Base-by-base conservation (phyloP, 306 rosid species). In the Begonia fuchsioides region DNA sequence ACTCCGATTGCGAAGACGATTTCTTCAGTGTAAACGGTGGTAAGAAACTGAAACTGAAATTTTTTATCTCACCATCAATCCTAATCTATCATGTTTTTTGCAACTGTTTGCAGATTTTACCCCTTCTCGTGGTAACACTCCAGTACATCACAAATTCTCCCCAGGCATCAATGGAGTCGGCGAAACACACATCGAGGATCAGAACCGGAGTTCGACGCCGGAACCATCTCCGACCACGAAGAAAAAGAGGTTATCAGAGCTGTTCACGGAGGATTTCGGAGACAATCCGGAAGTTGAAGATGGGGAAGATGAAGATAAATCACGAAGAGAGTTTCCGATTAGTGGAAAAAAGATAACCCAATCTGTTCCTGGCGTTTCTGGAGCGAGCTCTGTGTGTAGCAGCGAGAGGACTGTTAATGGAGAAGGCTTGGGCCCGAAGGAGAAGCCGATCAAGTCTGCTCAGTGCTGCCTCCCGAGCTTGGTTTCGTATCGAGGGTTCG, bases 1-100 rank as follows among this genome's bases (percentile, higher is more conserved):
- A 90, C 53, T 90, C 98, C 0, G 98, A 90, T 51, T 69, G 85
- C 17, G 98, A 90, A 38, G 94, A 80, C 49, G 96, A 90, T 65
- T 90, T 85, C 64, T 72, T 62, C 12, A 90, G 98, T 60, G 96
- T 90, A 57, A 84, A 84, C 61, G 98, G 98, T 20, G 98, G 98
- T 90, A 79, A 77, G 96, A 39, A 61, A 5, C 35, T 44, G 44
- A 55, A 60, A 13, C 56, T 17, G 6, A 56, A 20, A 26, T 46
- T 40, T 52, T 44, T 43, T n/a, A n/a, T n/a, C n/a, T n/a, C n/a
- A n/a, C n/a, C n/a, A n/a, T n/a, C n/a, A n/a, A n/a, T n/a, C n/a
- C n/a, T n/a, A n/a, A n/a, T n/a, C n/a, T n/a, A n/a, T n/a, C n/a
- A n/a, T n/a, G n/a, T n/a, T n/a, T n/a, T n/a, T n/a, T n/a, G n/a